These are phyloP conservation scores for Yamadazyma oceani DNA, from an alignment of 1,139 yeast species.

Conservation along the genomic window DNA sequence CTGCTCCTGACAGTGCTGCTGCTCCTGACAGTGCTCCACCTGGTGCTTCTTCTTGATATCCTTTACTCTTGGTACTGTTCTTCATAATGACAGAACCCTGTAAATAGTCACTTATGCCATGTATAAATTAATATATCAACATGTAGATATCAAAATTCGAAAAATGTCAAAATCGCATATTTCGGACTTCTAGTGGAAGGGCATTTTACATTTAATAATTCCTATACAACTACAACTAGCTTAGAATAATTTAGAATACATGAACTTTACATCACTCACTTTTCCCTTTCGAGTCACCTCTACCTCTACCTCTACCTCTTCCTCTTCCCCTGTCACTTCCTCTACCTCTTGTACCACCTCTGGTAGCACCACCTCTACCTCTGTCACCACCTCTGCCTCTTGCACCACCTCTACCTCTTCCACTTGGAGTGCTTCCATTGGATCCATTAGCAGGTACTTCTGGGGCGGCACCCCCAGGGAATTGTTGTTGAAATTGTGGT, in stretches of 20 bases:
- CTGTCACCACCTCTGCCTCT: conserved; percentile 29
- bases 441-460: conserved; percentile 2
- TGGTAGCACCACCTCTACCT: conserved; percentile 18
- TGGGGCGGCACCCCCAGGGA: too few species aligned
- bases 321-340: conserved; percentile 6
- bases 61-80: too few species aligned
- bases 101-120: background rate
- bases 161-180: background rate
- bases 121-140: too few species aligned
- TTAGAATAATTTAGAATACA: too few species aligned
- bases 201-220: too few species aligned
- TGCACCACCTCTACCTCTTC: conserved; percentile 15
- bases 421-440: conserved; percentile 9
- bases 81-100: too few species aligned
- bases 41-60: too few species aligned
- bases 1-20: too few species aligned
- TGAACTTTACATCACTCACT: background rate
- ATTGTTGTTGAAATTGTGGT: conserved; percentile 30
- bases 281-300: background rate
- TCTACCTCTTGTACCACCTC: conserved; percentile 14
- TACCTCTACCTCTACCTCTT: conserved; percentile 4
- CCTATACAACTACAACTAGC: too few species aligned
- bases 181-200: too few species aligned
- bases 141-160: too few species aligned
- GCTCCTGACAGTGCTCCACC: too few species aligned